Evolutionary conservation across 805 yeast genomes (phyloP), one percentile per base, ranked within the genome.

Genomic region (Helenozyma baotianmanensis): DNA sequence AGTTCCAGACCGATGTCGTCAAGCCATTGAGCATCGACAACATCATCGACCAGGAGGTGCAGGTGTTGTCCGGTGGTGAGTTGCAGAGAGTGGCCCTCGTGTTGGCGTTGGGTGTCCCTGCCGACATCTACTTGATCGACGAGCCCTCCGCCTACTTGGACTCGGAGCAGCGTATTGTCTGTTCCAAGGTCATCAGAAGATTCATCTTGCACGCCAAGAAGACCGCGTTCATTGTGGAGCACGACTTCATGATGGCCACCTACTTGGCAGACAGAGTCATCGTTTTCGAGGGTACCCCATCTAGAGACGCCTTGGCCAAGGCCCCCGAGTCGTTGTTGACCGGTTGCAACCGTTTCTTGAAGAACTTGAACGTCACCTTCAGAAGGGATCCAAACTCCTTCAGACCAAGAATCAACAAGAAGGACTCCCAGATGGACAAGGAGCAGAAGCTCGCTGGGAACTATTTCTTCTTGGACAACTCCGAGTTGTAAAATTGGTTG

Each of bases 181-280:
- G 98, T 74, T 85, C 98, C 33, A 92, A 92, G 73, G 98, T 92
- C 50, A 92, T 92, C 53, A 84, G 96, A 77, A 82, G 96, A 66
- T 92, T 88, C 58, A 85, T 92, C 55, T 70, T 92, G 60, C 98
- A 92, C 60, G 78, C 96, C 50, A 89, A 90, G 74, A 92, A 90
- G 76, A 90, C 97, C 28, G 98, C 99, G n/a, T 92, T 92, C 62
- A 74, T 92, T 53, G 99, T 92, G 39, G 99, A 92, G 81, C 99
- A 92, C 80, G 99, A 92, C 77, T 92, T 92, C 77, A 92, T 92
- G 72, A 92, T 92, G 99, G 97, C 98, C 46, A 92, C 99, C 12
- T 92, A 92, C 62, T 76, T 92, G 73, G 98, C 99, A 44, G 99
- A 92, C 68, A 79, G 95, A 58, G 99, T 92, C 53, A 90, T 92